These are phyloP conservation scores for Populus pruinosa DNA, from an alignment of 345 rosid species.

Conservation along the genomic window DNA sequence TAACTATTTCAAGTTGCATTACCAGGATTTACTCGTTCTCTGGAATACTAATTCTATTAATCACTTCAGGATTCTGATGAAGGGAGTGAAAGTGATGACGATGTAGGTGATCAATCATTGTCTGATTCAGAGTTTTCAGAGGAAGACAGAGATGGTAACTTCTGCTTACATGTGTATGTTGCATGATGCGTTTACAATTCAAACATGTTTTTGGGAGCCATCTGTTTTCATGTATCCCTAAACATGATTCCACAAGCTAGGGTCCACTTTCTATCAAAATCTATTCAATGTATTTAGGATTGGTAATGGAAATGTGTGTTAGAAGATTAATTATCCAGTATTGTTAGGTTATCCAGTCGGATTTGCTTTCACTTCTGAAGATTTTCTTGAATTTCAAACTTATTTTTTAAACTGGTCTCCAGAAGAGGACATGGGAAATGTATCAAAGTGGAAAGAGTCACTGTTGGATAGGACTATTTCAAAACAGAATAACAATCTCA, in stretches of 20 bases:
- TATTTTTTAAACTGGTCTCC: conserved; percentile 12
- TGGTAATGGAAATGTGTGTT: not conserved
- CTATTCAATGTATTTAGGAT: not conserved
- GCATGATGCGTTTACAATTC: not conserved
- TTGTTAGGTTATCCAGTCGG: not conserved
- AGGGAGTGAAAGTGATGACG: conserved; percentile 34
- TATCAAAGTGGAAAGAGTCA: conserved; percentile 79
- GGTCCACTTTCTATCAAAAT: not conserved
- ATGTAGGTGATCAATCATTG: conserved; percentile 30
- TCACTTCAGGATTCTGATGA: conserved; percentile 46
- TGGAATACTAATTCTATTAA: not conserved
- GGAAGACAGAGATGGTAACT: conserved; percentile 49
- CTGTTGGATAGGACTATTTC: conserved; percentile 55
- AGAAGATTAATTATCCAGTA: not conserved
- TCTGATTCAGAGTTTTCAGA: conserved; percentile 48
- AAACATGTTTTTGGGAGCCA: not conserved
- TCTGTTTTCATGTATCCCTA: not conserved
- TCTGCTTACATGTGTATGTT: not conserved
- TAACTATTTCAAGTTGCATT: no score
- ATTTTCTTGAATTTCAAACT: conserved; percentile 16
- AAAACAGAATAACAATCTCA: conserved; percentile 55
- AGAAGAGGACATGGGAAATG: conserved; percentile 61
- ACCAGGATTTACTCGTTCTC: not conserved
- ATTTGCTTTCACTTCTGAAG: not conserved
- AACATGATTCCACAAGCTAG: not conserved